Evolutionary conservation across 2,329 filamentous ascomycete species (phyloP).

Genomic region (Colletotrichum sp.): DNA sequence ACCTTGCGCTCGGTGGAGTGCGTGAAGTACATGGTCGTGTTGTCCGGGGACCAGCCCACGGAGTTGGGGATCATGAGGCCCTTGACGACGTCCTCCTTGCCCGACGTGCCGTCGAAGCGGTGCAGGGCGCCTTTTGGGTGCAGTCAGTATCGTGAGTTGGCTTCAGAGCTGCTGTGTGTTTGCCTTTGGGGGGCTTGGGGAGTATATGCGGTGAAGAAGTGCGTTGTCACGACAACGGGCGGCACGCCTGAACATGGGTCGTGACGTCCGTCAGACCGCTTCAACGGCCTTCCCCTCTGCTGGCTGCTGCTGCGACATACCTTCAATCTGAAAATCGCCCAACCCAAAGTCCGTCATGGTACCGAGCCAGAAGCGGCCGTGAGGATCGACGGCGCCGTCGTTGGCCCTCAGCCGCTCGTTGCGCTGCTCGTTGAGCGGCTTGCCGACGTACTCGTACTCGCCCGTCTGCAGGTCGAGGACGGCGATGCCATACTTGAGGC

Average conservation of each 20-base stretch:
- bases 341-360: conserved; percentile 78
- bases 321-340: conserved; percentile 65
- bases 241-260: background rate
- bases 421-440: conserved; percentile 49
- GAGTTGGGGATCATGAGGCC: conserved; percentile 83
- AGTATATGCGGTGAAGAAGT: background rate
- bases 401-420: conserved; percentile 72
- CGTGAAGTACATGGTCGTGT: conserved; percentile 81
- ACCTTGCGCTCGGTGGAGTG: conserved; percentile 77
- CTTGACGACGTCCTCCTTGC: conserved; percentile 63
- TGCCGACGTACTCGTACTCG: conserved; percentile 57
- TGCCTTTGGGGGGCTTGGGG: background rate
- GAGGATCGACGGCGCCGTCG: conserved; percentile 81
- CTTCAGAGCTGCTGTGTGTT: background rate
- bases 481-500: conserved; percentile 83
- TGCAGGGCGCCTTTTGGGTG: conserved; percentile 69
- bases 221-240: background rate
- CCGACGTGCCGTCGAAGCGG: conserved; percentile 69
- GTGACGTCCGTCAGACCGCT: background rate
- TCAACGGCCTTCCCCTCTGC: background rate
- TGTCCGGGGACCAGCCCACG: conserved; percentile 78
- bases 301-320: conserved; percentile 38
- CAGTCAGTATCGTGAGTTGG: background rate
- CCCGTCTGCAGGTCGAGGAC: conserved; percentile 70
- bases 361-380: conserved; percentile 84